Evolutionary conservation across 2,329 filamentous ascomycete genomes (phyloP).

Genomic region (Pseudogymnoascus sp.): DNA sequence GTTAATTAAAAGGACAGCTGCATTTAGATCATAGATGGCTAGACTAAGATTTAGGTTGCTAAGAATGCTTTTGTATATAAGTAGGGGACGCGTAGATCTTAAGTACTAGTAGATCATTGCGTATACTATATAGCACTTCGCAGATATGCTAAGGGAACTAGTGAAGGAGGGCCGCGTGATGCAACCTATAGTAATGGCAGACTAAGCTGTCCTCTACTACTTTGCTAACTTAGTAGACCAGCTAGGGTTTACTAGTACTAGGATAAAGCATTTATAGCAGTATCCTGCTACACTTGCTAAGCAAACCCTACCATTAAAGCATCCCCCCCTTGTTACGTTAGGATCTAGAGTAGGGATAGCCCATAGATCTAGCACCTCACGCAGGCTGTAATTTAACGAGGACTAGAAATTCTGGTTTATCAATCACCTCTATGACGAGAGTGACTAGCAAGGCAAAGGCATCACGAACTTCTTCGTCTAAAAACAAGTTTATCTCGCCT

Average conservation of each 20-base stretch:
- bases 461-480: slow-evolving; percentile 16
- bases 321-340: slow-evolving; percentile 10
- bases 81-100: slow-evolving; percentile 1
- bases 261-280: slow-evolving; percentile 11
- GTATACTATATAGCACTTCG: slow-evolving; percentile 8
- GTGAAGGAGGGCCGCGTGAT: slow-evolving; percentile 7
- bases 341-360: slow-evolving; percentile 4
- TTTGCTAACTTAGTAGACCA: slow-evolving; percentile 9
- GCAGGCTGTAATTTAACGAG: slow-evolving; percentile 7
- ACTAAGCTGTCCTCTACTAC: neutral
- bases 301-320: neutral
- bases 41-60: slow-evolving; percentile 6
- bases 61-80: slow-evolving; percentile 3
- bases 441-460: slow-evolving; percentile 7
- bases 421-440: slow-evolving; percentile 12
- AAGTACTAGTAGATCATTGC: slow-evolving; percentile 7
- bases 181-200: slow-evolving; percentile 7
- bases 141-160: slow-evolving; percentile 3
- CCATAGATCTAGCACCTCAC: slow-evolving; percentile 1
- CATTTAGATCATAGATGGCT: neutral
- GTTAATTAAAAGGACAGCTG: neutral
- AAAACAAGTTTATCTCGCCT: slow-evolving; percentile 14
- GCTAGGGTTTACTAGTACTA: neutral
- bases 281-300: slow-evolving; percentile 1
- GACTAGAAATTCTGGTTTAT: slow-evolving; percentile 13